phyloP scores from a whole-genome alignment of 352 stramenopile species.

The Phytophthora aleatoria region DNA sequence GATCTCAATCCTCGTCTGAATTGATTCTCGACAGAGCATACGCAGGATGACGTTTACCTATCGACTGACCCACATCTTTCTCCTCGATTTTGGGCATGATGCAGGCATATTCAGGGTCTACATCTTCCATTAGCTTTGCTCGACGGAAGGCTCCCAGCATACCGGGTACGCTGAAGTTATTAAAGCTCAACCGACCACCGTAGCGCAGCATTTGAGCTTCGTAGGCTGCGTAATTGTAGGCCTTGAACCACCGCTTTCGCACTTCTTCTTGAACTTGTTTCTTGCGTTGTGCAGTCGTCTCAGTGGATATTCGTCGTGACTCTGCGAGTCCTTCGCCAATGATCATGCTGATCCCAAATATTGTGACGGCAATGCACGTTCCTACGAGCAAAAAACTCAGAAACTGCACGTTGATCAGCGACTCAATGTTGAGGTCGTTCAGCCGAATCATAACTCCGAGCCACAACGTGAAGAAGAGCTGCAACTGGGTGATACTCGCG shows the following conservation, averaged over 20 bases:
- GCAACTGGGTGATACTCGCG: conserved; percentile 72
- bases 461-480: conserved; percentile 85
- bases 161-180: conserved; percentile 48
- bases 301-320: conserved; percentile 44
- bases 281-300: conserved; percentile 49
- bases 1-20: neutral
- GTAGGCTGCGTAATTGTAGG: conserved; percentile 65
- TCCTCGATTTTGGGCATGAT: conserved; percentile 15
- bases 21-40: neutral
- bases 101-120: conserved; percentile 2
- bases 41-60: neutral
- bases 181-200: conserved; percentile 45
- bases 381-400: conserved; percentile 69
- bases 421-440: conserved; percentile 63
- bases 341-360: conserved; percentile 69
- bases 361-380: conserved; percentile 64
- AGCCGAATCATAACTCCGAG: conserved; percentile 78
- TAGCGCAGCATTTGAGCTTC: conserved; percentile 48
- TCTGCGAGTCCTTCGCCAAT: conserved; percentile 56
- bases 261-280: conserved; percentile 44
- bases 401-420: conserved; percentile 65
- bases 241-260: conserved; percentile 47
- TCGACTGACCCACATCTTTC: neutral
- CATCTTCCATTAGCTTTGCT: conserved; percentile 22
- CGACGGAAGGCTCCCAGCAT: conserved; percentile 61